These are phyloP conservation scores for Teratosphaeria epicoccoides DNA, from an alignment of 2,329 filamentous ascomycete species.

Conservation along the genomic window DNA sequence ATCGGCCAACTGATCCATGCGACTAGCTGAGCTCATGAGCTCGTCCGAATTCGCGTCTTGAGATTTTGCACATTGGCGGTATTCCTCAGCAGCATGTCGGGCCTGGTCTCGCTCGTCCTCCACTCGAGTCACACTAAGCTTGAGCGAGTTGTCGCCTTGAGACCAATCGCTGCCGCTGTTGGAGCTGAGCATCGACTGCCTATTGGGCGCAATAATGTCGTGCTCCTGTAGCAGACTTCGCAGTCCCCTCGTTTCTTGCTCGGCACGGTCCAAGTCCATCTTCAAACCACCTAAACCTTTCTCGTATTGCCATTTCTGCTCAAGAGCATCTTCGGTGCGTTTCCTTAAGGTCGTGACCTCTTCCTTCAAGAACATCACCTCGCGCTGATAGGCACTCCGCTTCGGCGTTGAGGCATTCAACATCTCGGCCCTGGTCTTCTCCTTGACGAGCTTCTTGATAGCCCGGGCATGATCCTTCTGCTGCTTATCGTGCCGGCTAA, in stretches of 20 bases:
- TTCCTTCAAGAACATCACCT: slow-evolving; percentile 66
- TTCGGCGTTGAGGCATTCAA: slow-evolving; percentile 54
- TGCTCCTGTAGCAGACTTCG: slow-evolving; percentile 68
- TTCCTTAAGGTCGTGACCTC: slow-evolving; percentile 78
- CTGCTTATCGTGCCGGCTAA: slow-evolving; percentile 77
- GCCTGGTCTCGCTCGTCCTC: slow-evolving; percentile 65
- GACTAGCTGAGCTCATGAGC: slow-evolving; percentile 60
- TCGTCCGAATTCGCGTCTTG: slow-evolving; percentile 38
- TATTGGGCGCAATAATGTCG: slow-evolving; percentile 63
- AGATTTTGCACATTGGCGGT: slow-evolving; percentile 51
- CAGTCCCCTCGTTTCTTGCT: slow-evolving; percentile 82
- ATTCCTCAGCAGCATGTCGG: slow-evolving; percentile 51
- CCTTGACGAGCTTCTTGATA: slow-evolving; percentile 66
- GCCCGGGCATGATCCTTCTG: slow-evolving; percentile 74
- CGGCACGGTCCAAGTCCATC: slow-evolving; percentile 92
- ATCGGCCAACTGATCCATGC: slow-evolving; percentile 67
- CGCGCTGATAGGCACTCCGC: slow-evolving; percentile 70
- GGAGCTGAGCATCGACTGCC: slow-evolving; percentile 27
- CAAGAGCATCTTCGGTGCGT: slow-evolving; percentile 83
- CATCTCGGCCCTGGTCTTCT: slow-evolving; percentile 42
- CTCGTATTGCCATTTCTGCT: slow-evolving; percentile 93
- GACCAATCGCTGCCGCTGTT: slow-evolving; percentile 5
- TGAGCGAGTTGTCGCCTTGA: slow-evolving; percentile 31
- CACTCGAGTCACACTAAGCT: slow-evolving; percentile 57
- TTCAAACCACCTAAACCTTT: slow-evolving; percentile 80